Evolutionary conservation across 2,329 filamentous ascomycete species (phyloP), one percentile per base, ranked within the genome.

Genomic region (Xylaria sp.): DNA sequence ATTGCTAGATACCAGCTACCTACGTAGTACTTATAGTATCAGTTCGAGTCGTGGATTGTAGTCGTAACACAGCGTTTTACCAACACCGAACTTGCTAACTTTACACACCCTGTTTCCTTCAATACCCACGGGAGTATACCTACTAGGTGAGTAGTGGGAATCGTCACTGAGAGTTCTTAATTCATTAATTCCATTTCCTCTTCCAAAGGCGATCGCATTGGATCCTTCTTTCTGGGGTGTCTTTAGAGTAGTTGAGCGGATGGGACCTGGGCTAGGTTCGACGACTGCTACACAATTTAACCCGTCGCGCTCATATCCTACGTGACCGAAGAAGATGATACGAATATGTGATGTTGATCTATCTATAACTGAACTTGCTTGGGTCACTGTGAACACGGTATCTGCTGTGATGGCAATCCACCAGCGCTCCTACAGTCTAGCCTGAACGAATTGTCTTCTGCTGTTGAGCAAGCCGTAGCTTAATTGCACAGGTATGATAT

Each of bases 221-320:
- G 81, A 82, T 8, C 79, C 78, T 68, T 80, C 78, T 59, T 82
- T 79, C 2, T 75, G 67, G 17, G 82, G 64, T 38, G 78, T 78
- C 69, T 82, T 83, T 14, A 46, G 43, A n/a, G 56, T 47, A 25
- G 47, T 59, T n/a, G 53, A 21, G 5, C 56, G 47, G 19, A 47
- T 33, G 14, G 56, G 56, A n/a, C 56, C 56, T 59, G 19, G 14
- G 7, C 19, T 45, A 12, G 28, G 52, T 7, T 53, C 59, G 21
- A 61, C 52, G 15, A 61, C 53, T 52, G 52, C 59, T n/a, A 61
- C 45, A n/a, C 53, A 45, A 9, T 55, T 61, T 7, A 25, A 19
- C 8, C 15, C 4, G 28, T 4, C 6, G 17, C 12, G 19, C 17
- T 23, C 4, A 23, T 17, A 25, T 5, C 11, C 42, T 12, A 19